Conservation (phyloP, 2,329 filamentous ascomycete species). For the Diaporthe sp. region DNA sequence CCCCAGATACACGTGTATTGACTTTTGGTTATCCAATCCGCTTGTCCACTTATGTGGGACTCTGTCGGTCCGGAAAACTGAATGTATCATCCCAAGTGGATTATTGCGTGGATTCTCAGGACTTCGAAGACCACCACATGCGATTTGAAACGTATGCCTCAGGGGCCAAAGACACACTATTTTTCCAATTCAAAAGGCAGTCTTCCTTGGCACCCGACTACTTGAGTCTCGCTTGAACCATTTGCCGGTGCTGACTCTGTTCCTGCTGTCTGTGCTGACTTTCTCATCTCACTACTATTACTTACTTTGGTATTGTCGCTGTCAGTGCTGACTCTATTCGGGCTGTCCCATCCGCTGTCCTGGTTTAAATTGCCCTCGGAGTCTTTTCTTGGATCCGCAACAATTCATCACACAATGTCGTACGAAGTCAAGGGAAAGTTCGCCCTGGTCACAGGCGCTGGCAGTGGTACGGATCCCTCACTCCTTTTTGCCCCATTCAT, state of each 20-base stretch:
- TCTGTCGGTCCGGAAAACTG: background rate
- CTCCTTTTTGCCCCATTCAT: background rate
- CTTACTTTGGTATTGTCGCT: background rate
- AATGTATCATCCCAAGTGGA: background rate
- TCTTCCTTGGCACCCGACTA: background rate
- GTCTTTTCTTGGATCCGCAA: background rate
- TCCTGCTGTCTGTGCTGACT: background rate
- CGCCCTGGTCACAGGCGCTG: slow-evolving; percentile 32
- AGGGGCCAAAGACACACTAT: background rate
- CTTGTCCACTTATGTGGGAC: background rate
- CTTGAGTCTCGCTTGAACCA: background rate
- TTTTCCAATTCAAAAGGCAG: background rate
- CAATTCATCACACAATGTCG: slow-evolving; percentile 21
- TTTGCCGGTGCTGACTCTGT: background rate
- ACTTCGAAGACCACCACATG: too few relatives aligned
- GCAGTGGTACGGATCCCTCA: slow-evolving; percentile 17
- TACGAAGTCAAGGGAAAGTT: slow-evolving; percentile 35
- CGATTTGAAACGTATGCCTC: background rate
- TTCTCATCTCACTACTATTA: background rate
- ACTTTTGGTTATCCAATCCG: background rate
- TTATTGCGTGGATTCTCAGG: background rate
- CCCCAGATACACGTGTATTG: background rate
- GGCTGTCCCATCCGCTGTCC: background rate
- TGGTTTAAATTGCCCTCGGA: background rate
- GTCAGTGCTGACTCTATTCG: background rate